These are phyloP conservation scores for Carex cristatella DNA, from an alignment of 176 grass and related monocot species.

Conservation along the genomic window DNA sequence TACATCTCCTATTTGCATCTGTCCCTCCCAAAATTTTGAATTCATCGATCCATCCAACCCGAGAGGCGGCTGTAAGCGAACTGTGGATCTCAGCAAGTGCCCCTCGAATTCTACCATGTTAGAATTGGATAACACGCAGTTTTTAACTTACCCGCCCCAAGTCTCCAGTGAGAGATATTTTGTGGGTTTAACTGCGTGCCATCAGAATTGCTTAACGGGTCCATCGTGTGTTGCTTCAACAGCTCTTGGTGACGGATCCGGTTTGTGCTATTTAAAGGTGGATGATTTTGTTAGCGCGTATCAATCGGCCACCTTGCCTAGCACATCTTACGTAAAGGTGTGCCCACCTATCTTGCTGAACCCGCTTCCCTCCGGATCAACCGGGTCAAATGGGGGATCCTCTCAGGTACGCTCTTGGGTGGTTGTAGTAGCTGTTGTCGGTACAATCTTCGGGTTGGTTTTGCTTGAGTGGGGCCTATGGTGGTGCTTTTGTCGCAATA, in stretches of 20 bases:
- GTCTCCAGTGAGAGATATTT: constrained; percentile 74
- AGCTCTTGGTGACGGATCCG: constrained; percentile 75
- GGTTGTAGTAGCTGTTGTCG: constrained; percentile 37
- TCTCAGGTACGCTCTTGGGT: constrained; percentile 59
- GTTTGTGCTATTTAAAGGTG: constrained; percentile 84
- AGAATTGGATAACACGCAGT: constrained; percentile 55
- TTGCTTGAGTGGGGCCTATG: constrained; percentile 60
- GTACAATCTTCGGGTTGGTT: constrained; percentile 42
- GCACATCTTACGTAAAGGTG: constrained; percentile 98
- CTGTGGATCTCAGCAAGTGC: constrained; percentile 41
- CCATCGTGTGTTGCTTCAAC: constrained; percentile 71
- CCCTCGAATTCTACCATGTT: constrained; percentile 92
- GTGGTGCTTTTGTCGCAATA: constrained; percentile 80
- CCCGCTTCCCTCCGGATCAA: background rate
- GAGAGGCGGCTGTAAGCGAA: constrained; percentile 39
- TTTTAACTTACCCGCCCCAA: constrained; percentile 77
- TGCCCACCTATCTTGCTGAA: constrained; percentile 42
- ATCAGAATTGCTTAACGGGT: constrained; percentile 80
- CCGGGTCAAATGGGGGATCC: background rate
- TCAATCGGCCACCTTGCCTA: constrained; percentile 69
- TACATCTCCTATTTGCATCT: constrained; percentile 57
- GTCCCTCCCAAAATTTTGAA: constrained; percentile 71
- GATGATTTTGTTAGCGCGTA: constrained; percentile 69
- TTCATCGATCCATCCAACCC: constrained; percentile 18
- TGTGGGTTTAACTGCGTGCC: constrained; percentile 77